Base-by-base conservation (phyloP, 2,329 filamentous ascomycete genomes). In the Cladosporium sp. region DNA sequence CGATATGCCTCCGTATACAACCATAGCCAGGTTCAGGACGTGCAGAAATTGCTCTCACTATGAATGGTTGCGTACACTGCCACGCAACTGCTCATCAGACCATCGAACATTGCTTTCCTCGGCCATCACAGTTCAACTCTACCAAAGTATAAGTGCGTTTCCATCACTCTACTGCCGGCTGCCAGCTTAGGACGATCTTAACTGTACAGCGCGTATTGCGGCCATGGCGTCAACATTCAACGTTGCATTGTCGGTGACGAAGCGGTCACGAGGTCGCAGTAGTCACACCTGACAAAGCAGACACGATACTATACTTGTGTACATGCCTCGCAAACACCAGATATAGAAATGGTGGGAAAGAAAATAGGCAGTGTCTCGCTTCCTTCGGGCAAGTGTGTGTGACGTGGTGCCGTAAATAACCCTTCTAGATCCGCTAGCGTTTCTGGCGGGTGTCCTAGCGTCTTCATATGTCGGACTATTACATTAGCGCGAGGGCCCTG, bases 391-490 rank as follows among this genome's bases (percentile, higher is more conserved):
- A 46, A 46, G 39, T 30, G 21, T 39, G n/a, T 25, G 32, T 34
- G 34, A 30, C 18, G 34, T 34, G 60, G 43, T 56, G 36, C 60
- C 49, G 34, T 14, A 63, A 63, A 63, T 63, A 63, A 48, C 21
- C 18, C 49, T 63, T 54, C 49, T 32, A 46, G 49, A 56, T 63
- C 10, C 49, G 30, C 49, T 63, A 63, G 60, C 23, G 60, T 36
- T 26, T 63, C 34, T 43, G 21, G 23, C 43, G 21, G 23, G 23
- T 21, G 59, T 53, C 48, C 48, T 54, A 62, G 59, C 59, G 59
- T 26, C 16, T 54, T 30, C n/a, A 54, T 54, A 11, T 39, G 48
- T 39, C 48, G 43, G 30, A 21, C 60, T 46, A 58, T 46, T 39
- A 46, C 32, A 18, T 58, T 58, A 56, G 48, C 60, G 49, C n/a